Base-by-base conservation (phyloP, 2,329 filamentous ascomycete genomes). In the Rhexocercosporidium sp. region DNA sequence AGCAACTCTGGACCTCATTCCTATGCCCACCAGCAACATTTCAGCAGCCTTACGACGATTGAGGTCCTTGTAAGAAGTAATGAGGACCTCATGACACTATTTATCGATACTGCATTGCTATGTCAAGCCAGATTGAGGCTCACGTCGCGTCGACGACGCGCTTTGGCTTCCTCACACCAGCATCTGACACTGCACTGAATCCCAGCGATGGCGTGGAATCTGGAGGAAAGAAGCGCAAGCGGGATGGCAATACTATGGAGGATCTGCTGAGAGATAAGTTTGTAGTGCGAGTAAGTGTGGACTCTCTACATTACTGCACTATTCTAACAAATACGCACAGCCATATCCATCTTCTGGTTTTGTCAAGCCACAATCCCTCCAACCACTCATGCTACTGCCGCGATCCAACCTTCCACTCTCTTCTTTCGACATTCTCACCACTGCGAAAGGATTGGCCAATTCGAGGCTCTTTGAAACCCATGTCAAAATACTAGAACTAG, bases 401-500 rank as follows among this genome's bases (percentile, higher is more conserved):
- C 86, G 90, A 71, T 82, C 88, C 71, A 80, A 84, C 67, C 81
- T 92, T 5, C 81, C 86, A 6, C 79, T 92, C n/a, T 86, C 88
- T 1, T 85, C 78, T 70, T 84, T 92, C 66, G 89, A 91, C 73
- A 82, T 88, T 46, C 77, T 81, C 25, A 78, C 81, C 12, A 83
- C 84, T 11, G 80, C 81, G 44, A 83, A 82, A 71, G 83, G 84
- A 22, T 81, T 88, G 25, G 81, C 84, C 16, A 81, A 80, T 27
- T 84, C 83, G 59, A 85, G 85, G 59, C 82, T 86, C 54, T 91
- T 88, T 75, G 86, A 89, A 72, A 86, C 87, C 8, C 82, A 85
- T 70, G 83, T 91, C 72, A 86, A 86, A 69, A 86, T 89, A 65
- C 80, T 92, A 67, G 89, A 91, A 69, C 82, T 88, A 47, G 87